Percentiles rank a stretch among this genome's conserved stretches.
Conservation (phyloP, 1,284 basidiomycete species). For the Ustilago shanxiensis region DNA sequence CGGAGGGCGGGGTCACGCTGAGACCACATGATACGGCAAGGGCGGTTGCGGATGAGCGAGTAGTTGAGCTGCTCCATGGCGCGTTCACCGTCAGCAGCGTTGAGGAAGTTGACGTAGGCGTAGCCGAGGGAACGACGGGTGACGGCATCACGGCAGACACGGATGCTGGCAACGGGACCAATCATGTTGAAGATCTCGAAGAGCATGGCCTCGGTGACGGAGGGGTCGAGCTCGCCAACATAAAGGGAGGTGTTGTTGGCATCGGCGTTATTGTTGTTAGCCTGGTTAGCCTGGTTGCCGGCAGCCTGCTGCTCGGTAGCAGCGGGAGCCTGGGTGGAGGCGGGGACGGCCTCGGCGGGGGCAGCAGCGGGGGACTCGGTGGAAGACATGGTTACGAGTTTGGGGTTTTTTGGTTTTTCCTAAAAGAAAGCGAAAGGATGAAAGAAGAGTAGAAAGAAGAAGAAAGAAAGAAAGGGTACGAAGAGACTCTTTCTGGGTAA, state of each 20-base stretch:
- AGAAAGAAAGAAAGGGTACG: constrained; percentile 38
- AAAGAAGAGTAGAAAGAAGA: constrained; percentile 14
- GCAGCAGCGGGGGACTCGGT: constrained; percentile 53
- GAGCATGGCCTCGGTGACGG: constrained; percentile 98
- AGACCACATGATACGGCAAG: constrained; percentile 99
- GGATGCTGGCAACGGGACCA: constrained; percentile 97
- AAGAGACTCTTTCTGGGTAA: constrained; percentile 34
- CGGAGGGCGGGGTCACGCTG: constrained; percentile 99
- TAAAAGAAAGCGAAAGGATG: constrained; percentile 5
- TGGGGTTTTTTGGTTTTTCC: constrained; percentile 21
- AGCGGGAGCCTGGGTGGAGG: constrained; percentile 38
- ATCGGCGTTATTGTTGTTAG: constrained; percentile 42
- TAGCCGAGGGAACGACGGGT: constrained; percentile 99
- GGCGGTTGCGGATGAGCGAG: constrained; percentile 96
- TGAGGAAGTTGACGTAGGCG: constrained; percentile 99
- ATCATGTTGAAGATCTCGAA: constrained; percentile 99
- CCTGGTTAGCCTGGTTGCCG: constrained; percentile 36
- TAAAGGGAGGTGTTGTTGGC: constrained; percentile 83
- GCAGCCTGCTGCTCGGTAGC: constrained; percentile 66
- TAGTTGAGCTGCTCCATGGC: constrained; percentile 99
- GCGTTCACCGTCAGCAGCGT: constrained; percentile 96
- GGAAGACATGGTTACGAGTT: constrained; percentile 54
- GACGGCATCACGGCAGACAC: constrained; percentile 99
- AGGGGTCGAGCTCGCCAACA: constrained; percentile 97
- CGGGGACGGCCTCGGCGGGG: constrained; percentile 53